Percentiles rank a stretch among this genome's conserved stretches.
Conservation (phyloP, 495 filamentous ascomycete species). For the Cercophora scortea region DNA sequence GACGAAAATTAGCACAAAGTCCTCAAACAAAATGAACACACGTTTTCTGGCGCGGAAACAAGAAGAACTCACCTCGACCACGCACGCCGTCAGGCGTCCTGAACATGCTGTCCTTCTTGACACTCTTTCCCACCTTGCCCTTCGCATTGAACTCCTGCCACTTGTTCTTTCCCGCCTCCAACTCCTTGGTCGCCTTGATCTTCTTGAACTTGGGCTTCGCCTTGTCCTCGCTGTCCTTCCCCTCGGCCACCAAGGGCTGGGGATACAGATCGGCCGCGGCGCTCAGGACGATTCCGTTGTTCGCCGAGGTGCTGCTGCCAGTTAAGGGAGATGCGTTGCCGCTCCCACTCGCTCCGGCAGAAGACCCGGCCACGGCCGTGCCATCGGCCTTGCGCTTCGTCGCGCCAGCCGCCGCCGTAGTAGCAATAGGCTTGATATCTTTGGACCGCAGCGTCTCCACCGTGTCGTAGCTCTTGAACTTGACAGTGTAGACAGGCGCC, state of each 20-base stretch:
- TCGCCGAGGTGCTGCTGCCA: constrained; percentile 3
- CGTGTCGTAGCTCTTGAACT: constrained; percentile 82
- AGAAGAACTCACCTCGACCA: constrained; percentile 60
- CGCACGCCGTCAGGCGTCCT: constrained; percentile 78
- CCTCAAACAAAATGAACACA: background rate
- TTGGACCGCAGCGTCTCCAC: constrained; percentile 78
- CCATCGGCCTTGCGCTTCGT: constrained; percentile 91
- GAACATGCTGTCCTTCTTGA: constrained; percentile 95
- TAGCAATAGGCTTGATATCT: constrained; percentile 71
- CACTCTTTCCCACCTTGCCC: constrained; percentile 64
- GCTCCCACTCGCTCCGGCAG: constrained; percentile 15
- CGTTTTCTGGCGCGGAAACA: no score
- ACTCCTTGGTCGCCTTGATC: constrained; percentile 81
- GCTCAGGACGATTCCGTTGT: constrained; percentile 64
- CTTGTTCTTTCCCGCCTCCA: constrained; percentile 84
- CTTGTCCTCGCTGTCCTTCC: constrained; percentile 26
- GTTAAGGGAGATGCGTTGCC: background rate
- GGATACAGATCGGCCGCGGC: constrained; percentile 86
- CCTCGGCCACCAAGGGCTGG: constrained; percentile 43
- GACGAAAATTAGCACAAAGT: background rate
- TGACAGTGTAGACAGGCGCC: constrained; percentile 86
- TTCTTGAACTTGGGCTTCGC: constrained; percentile 52
- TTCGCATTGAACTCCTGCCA: constrained; percentile 89
- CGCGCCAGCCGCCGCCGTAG: constrained; percentile 25
- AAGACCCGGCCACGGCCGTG: constrained; percentile 43